A percentile compares a stretch with the other conserved stretches of the same genome.
These are phyloP conservation scores for Suillus bovinus DNA, from an alignment of 768 basidiomycete species.

Conservation along the genomic window DNA sequence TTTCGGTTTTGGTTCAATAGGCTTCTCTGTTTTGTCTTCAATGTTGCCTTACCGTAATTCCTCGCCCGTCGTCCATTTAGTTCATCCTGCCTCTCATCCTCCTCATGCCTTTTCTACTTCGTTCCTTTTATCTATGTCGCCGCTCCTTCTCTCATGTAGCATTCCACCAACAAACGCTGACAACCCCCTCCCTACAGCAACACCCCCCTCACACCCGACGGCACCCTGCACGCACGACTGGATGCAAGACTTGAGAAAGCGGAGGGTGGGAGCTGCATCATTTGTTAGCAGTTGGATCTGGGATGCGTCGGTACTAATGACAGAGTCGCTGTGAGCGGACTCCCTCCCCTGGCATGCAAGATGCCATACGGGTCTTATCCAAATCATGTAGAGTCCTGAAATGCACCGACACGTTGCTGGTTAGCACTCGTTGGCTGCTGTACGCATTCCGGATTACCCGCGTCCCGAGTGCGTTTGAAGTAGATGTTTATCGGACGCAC, in stretches of 20 bases:
- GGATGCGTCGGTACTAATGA: neutral
- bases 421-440: neutral
- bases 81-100: neutral
- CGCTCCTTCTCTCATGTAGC: neutral
- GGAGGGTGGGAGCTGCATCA: constrained; percentile 40
- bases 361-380: neutral
- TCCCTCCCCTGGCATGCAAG: neutral
- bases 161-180: neutral
- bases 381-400: neutral
- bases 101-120: too few relatives aligned
- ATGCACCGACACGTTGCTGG: neutral
- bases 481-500: too few relatives aligned
- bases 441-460: neutral
- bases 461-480: neutral
- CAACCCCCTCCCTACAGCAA: constrained; percentile 29
- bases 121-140: too few relatives aligned
- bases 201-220: constrained; percentile 47
- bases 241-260: constrained; percentile 46
- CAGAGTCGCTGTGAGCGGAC: neutral
- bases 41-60: neutral
- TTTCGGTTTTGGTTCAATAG: neutral
- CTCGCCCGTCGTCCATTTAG: neutral
- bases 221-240: constrained; percentile 43
- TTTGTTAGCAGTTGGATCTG: constrained; percentile 33
- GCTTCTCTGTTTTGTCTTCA: neutral